Base-by-base conservation (phyloP, 768 basidiomycete species). In the Auriscalpium vulgare region DNA sequence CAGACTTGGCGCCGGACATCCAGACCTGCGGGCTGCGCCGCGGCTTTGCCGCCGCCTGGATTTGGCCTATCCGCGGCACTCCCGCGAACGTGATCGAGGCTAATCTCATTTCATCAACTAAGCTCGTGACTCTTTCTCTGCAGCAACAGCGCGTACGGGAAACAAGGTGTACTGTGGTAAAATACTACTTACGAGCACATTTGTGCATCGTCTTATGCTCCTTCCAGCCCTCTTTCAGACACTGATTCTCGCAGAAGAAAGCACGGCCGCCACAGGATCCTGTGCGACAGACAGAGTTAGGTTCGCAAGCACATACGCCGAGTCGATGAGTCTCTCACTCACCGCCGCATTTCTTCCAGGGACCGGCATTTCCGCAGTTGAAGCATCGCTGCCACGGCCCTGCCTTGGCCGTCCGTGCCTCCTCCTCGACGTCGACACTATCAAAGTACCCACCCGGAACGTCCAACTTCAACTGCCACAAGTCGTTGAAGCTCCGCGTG, bases 341-440 rank as follows among this genome's bases (percentile, higher is more conserved):
- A 69, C 71, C 72, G 23, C 69, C 68, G 53, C 74, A 75, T 48
- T 69, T 72, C 60, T 67, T 69, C 69, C 68, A 72, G 8, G 53
- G 59, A 1, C 69, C 72, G 10, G 67, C 63, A 47, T 61, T 64
- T n/a, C 69, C 71, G 59, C 73, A 74, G 8, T 56, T 63, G 51
- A 73, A 74, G 51, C 72, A 75, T 10, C 70, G 54, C 56, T 69
- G 67, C 70, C 70, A 74, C 23, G 72, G 72, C 10, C 74, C 72
- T n/a, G 62, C 59, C 51, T 60, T 57, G 37, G 67, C 69, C 11
- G 69, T 69, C 44, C 70, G 57, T 6, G 63, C 60, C 56, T 74
- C 74, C 34, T 67, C 65, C 40, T 71, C 66, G 23, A 69, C 43
- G 53, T 73, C 66, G 9, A 69, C 69, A 0, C 65, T 69, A 16